These are phyloP conservation scores for Phytophthora hybrid DNA, from an alignment of 352 stramenopile species.

Conservation along the genomic window DNA sequence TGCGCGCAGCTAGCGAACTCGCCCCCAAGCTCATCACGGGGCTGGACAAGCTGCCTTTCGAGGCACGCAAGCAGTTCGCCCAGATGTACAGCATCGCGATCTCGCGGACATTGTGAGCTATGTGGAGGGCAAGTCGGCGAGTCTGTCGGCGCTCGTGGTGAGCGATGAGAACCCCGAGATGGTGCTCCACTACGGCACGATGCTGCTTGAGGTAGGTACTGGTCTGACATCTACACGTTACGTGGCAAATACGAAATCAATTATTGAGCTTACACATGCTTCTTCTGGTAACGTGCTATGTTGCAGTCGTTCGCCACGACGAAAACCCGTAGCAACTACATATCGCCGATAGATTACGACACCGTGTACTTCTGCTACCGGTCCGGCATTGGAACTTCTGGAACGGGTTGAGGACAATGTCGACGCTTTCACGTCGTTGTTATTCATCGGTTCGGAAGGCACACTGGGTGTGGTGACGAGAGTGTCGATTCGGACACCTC, in stretches of 20 bases:
- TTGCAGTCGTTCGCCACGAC: slow-evolving; percentile 83
- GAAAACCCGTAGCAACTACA: too few species aligned
- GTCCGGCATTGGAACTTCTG: too few species aligned
- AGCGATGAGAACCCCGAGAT: slow-evolving; percentile 91
- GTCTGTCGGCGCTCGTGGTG: slow-evolving; percentile 80
- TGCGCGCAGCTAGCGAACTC: slow-evolving; percentile 81
- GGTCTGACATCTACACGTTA: background rate
- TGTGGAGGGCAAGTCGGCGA: slow-evolving; percentile 69
- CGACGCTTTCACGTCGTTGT: too few species aligned
- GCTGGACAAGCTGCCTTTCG: slow-evolving; percentile 84
- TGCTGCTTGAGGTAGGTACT: slow-evolving; percentile 84
- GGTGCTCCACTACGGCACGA: slow-evolving; percentile 89
- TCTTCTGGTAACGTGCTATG: slow-evolving; percentile 1
- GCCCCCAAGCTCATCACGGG: slow-evolving; percentile 74
- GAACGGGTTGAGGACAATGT: too few species aligned
- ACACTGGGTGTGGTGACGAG: slow-evolving; percentile 95
- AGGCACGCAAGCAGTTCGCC: slow-evolving; percentile 87
- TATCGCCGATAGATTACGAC: too few species aligned
- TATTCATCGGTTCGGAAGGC: slow-evolving; percentile 98
- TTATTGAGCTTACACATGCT: slow-evolving; percentile 1
- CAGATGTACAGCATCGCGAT: slow-evolving; percentile 90
- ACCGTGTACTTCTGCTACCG: too few species aligned
- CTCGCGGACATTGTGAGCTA: slow-evolving; percentile 85
- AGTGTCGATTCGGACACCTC: slow-evolving; percentile 43
- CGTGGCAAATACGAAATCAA: background rate